Evolutionary conservation across 768 basidiomycete genomes (phyloP), one percentile per base, ranked within the genome.

Genomic region (Sporobolomyces roseus): DNA sequence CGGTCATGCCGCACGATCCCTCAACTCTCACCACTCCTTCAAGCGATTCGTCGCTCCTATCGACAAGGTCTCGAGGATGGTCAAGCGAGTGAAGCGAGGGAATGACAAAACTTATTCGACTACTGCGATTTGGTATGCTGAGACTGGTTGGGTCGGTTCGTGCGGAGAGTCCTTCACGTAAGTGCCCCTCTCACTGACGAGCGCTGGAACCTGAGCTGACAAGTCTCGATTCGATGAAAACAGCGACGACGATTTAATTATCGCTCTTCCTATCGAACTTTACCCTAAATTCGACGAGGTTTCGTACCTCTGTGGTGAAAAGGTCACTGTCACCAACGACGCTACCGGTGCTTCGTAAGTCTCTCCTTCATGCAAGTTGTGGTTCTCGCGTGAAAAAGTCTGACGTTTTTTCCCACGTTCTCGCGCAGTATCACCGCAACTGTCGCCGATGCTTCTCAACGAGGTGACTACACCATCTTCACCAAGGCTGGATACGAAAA

Each of bases 101-200:
- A 46, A 17, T 21, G 58, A 60, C 9, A 60, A 60, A 29, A 56
- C 61, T 23, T 69, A 69, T 62, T 9, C 50, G 41, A 54, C 62
- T 27, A 64, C 58, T 17, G 67, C 67, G 17, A 69, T 69, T 56
- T 69, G 58, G 56, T 69, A 63, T 41, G 62, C 67, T n/a, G 62
- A 61, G 45, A 52, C 56, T 17, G 62, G 62, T 5, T 69, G 67
- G 67, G 36, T 60, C 51, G 51, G 33, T n/a, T 46, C 67, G 25
- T 69, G 67, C 58, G 62, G 62, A 25, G 62, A 59, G 32, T 60
- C 58, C 30, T 60, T 58, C 49, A 23, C 36, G 64, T 65, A 46
- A 27, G 64, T 49, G 23, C 21, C 32, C 45, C 29, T 17, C 9
- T 33, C 21, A 33, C 19, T 23, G 16, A 3, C 2, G 4, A 43